Evolutionary conservation across 1,139 yeast genomes (phyloP).

Genomic region (Saccharomyces hybrid): DNA sequence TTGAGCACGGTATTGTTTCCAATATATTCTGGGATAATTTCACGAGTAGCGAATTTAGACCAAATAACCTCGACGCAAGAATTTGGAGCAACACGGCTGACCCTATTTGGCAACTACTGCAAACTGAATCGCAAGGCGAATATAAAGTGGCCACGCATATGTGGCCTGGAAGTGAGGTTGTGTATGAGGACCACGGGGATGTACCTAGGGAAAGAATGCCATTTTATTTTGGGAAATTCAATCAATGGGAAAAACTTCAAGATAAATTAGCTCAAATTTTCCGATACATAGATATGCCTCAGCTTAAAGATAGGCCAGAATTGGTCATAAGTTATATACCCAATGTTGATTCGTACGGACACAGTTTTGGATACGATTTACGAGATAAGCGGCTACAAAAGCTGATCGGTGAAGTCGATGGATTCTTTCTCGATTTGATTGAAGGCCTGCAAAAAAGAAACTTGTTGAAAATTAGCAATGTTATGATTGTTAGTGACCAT

Average conservation of each 20-base stretch:
- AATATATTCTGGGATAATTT: constrained; percentile 69
- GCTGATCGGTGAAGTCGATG: constrained; percentile 52
- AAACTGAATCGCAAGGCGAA: constrained; percentile 26
- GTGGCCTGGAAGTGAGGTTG: constrained; percentile 94
- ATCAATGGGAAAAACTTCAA: constrained; percentile 54
- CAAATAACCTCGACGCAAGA: constrained; percentile 50
- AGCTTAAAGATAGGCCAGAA: constrained; percentile 53
- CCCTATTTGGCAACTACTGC: constrained; percentile 79
- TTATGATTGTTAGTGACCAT: constrained; percentile 79
- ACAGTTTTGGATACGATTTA: constrained; percentile 44
- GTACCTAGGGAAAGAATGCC: constrained; percentile 39
- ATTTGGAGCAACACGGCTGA: constrained; percentile 62
- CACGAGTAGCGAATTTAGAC: constrained; percentile 50
- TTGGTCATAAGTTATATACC: constrained; percentile 77
- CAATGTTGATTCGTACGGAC: constrained; percentile 70
- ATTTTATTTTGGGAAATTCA: constrained; percentile 50
- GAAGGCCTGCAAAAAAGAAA: constrained; percentile 47
- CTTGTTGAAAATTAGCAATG: constrained; percentile 56
- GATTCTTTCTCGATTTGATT: constrained; percentile 45
- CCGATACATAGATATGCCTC: constrained; percentile 57
- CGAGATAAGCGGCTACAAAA: constrained; percentile 46
- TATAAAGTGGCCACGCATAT: constrained; percentile 75
- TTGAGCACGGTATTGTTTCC: constrained; percentile 81
- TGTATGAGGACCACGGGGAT: constrained; percentile 34
- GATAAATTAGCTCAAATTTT: constrained; percentile 51